Evolutionary conservation across 768 basidiomycete species (phyloP), one percentile per base, ranked within the genome.

Genomic region (Kwoniella mangroviensis): DNA sequence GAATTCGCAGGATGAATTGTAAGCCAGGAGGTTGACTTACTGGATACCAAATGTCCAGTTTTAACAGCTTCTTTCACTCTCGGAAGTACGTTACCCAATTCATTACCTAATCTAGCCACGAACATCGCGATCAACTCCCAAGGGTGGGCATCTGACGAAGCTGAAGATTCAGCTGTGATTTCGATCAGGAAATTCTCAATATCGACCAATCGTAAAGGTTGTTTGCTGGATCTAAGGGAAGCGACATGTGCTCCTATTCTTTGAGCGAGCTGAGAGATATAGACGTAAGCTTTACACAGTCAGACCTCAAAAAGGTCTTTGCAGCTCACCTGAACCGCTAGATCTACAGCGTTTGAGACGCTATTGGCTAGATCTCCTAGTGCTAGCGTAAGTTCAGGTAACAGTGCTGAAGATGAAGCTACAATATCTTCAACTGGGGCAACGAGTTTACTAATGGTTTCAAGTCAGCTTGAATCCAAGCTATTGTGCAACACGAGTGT

Each of bases 181-280:
- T 94, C 88, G 70, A 88, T 89, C 40, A 91, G 90, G 74, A 90
- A 89, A 17, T 85, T 85, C 43, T 94, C 83, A 12, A 97, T 87
- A 0, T 88, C 88, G 1, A 87, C 84, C 63, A 97, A 83, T 75
- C 91, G 88, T 86, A 98, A 91, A 0, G 93, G 80, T 22, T 88
- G 85, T 83, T 95, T 96, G 52, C 90, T 87, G 13, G 87, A 84
- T 55, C 93, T 90, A 17, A 92, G 88, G 63, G 96, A 92, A 64
- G 88, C 86, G n/a, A 94, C 84, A 80, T 98, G 92, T 0, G 90
- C 90, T 85, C 92, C 91, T 42, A 93, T 90, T 79, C 89, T 87
- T 86, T 96, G 93, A 0, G 95, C 94, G 57, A 98, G 88, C 93
- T 95, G 63, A 0, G 24, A 0, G 68, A 51, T n/a, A n/a, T 1